phyloP scores from a whole-genome alignment of 2,329 filamentous ascomycete genomes.

The Ustulina deusta region DNA sequence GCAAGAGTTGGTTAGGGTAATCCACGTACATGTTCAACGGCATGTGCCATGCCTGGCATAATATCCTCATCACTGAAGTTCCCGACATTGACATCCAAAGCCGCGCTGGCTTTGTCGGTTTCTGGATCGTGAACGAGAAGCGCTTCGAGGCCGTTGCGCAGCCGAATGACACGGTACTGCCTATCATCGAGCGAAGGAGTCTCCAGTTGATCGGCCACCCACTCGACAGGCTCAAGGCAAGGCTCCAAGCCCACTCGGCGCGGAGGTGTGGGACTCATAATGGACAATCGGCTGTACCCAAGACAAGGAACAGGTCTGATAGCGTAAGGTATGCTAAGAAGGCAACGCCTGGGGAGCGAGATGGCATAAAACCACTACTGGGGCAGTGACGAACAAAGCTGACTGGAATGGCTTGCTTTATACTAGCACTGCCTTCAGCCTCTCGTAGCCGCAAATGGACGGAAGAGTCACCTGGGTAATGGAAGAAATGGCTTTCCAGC shows the following conservation, averaged over 20 bases:
- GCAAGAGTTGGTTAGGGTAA: background rate
- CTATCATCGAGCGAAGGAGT: conserved; percentile 74
- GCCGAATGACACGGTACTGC: conserved; percentile 85
- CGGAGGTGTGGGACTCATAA: conserved; percentile 43
- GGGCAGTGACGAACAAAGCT: conserved; percentile 26
- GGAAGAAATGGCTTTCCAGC: no score
- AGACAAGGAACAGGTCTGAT: conserved; percentile 24
- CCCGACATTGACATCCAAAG: conserved; percentile 94
- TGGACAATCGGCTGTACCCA: conserved; percentile 31
- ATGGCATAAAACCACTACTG: conserved; percentile 33
- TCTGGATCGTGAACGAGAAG: conserved; percentile 93
- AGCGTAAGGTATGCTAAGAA: conserved; percentile 23
- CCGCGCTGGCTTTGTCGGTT: conserved; percentile 96
- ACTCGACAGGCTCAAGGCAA: conserved; percentile 51
- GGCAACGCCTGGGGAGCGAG: conserved; percentile 15
- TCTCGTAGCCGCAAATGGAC: no score
- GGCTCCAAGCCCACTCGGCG: conserved; percentile 47
- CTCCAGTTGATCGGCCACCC: conserved; percentile 51
- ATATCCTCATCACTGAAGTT: conserved; percentile 92
- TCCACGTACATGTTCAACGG: conserved; percentile 81
- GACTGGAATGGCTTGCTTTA: no score
- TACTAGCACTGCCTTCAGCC: no score
- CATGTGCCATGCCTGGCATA: conserved; percentile 95
- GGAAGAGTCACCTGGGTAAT: no score
- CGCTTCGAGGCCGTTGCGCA: conserved; percentile 89